phyloP scores from a whole-genome alignment of 352 stramenopile species.

The Aphanomyces cochlioides region DNA sequence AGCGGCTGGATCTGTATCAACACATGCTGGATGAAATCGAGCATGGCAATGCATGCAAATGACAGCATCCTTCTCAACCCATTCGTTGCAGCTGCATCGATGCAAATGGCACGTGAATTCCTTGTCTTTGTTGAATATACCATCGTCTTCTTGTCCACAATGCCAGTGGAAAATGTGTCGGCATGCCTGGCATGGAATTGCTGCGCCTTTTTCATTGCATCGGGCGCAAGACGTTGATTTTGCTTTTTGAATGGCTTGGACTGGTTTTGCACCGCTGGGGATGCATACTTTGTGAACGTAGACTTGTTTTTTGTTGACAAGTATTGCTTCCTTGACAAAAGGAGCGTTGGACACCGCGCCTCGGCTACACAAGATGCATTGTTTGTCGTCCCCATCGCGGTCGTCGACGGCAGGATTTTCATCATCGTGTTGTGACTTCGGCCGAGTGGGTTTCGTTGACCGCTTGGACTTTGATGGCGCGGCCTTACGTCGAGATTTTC shows the following conservation, averaged over 20 bases:
- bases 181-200: conserved; percentile 75
- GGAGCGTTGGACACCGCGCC: conserved; percentile 47
- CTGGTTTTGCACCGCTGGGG: conserved; percentile 64
- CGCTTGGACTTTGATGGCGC: background rate
- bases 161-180: conserved; percentile 74
- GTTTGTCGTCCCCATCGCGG: conserved; percentile 32
- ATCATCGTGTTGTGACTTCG: background rate
- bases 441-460: background rate
- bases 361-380: background rate
- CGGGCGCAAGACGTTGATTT: conserved; percentile 67
- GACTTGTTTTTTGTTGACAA: conserved; percentile 66
- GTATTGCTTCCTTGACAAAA: conserved; percentile 63
- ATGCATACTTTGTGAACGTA: background rate
- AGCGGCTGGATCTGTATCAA: conserved; percentile 40
- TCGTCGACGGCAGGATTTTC: conserved; percentile 24
- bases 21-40: conserved; percentile 74
- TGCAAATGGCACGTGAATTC: conserved; percentile 34
- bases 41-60: conserved; percentile 58
- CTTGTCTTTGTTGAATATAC: conserved; percentile 52
- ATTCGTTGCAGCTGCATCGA: conserved; percentile 17
- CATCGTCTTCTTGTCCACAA: conserved; percentile 66
- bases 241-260: conserved; percentile 75
- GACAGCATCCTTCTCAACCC: conserved; percentile 41
- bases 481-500: background rate
- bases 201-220: conserved; percentile 65